Conservation (phyloP, 352 stramenopile genomes). For the Pythium pyrilobum region DNA sequence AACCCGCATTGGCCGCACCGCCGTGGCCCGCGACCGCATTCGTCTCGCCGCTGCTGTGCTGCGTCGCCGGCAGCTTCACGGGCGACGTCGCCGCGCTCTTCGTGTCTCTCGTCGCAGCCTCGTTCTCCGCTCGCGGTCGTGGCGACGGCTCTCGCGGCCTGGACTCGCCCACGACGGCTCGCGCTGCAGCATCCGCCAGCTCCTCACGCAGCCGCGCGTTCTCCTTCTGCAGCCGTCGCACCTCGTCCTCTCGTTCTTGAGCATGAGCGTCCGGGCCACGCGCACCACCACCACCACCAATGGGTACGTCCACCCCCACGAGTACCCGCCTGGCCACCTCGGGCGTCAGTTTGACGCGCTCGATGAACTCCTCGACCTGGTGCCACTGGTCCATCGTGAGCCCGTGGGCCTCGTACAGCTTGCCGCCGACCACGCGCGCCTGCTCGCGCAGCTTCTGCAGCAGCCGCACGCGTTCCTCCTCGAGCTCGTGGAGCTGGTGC, state of each 20-base stretch:
- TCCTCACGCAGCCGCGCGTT: constrained; percentile 30
- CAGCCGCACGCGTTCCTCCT: constrained; percentile 51
- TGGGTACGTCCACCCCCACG: not conserved
- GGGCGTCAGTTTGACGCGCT: constrained; percentile 48
- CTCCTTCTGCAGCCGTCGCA: constrained; percentile 32
- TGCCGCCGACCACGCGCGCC: constrained; percentile 34
- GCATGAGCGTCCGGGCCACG: not conserved
- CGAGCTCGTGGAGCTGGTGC: constrained; percentile 53
- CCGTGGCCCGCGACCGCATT: too few relatives aligned
- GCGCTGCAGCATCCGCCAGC: constrained; percentile 13
- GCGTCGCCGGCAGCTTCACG: not conserved
- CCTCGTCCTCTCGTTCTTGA: constrained; percentile 21
- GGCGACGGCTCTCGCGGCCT: too few relatives aligned
- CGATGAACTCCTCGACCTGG: constrained; percentile 63
- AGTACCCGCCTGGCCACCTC: constrained; percentile 46
- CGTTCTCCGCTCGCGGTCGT: too few relatives aligned
- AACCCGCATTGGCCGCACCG: too few relatives aligned
- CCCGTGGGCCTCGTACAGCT: constrained; percentile 51
- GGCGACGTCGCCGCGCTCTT: constrained; percentile 1
- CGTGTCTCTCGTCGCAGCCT: not conserved
- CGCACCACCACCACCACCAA: too few relatives aligned
- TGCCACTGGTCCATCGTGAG: constrained; percentile 52
- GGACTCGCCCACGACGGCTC: not conserved
- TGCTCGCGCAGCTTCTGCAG: constrained; percentile 57
- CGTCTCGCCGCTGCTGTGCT: too few relatives aligned